phyloP scores from a whole-genome alignment of 768 basidiomycete species.

The Mycena belliarum region DNA sequence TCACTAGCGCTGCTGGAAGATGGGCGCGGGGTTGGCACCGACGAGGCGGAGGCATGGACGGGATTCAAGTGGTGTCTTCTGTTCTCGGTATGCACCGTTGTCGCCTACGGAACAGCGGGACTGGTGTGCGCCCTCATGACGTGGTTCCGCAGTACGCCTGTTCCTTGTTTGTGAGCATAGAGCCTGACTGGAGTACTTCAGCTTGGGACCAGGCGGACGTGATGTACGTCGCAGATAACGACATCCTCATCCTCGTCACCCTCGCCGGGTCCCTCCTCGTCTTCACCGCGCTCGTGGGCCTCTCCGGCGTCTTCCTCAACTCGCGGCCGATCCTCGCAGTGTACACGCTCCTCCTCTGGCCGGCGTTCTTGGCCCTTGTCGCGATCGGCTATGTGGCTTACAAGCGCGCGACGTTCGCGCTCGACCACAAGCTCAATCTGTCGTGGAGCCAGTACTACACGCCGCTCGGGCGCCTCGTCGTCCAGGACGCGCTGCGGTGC shows the following conservation, averaged over 20 bases:
- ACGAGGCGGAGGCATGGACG: constrained; percentile 53
- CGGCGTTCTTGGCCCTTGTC: constrained; percentile 55
- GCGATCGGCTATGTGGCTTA: constrained; percentile 67
- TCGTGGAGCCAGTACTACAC: constrained; percentile 69
- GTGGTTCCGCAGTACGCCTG: constrained; percentile 55
- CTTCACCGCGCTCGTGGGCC: constrained; percentile 59
- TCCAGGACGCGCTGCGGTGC: constrained; percentile 65
- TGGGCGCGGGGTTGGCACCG: constrained; percentile 39
- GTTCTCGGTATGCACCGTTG: constrained; percentile 53
- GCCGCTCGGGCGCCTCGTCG: constrained; percentile 48
- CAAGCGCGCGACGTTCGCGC: constrained; percentile 56
- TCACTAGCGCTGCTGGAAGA: constrained; percentile 29
- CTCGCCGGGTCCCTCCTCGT: constrained; percentile 57
- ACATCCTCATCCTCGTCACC: constrained; percentile 56
- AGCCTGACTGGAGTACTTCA: constrained; percentile 25
- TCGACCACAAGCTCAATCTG: constrained; percentile 67
- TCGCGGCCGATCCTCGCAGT: constrained; percentile 67
- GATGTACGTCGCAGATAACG: constrained; percentile 59
- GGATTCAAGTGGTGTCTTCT: constrained; percentile 63
- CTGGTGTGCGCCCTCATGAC: constrained; percentile 55
- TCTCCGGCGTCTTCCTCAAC: constrained; percentile 62
- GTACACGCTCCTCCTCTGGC: constrained; percentile 71
- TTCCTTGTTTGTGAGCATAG: constrained; percentile 1
- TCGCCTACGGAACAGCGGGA: constrained; percentile 53
- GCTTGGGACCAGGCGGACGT: constrained; percentile 67